phyloP scores from a whole-genome alignment of 1,139 yeast genomes.

The Zygoascus meyerae region DNA sequence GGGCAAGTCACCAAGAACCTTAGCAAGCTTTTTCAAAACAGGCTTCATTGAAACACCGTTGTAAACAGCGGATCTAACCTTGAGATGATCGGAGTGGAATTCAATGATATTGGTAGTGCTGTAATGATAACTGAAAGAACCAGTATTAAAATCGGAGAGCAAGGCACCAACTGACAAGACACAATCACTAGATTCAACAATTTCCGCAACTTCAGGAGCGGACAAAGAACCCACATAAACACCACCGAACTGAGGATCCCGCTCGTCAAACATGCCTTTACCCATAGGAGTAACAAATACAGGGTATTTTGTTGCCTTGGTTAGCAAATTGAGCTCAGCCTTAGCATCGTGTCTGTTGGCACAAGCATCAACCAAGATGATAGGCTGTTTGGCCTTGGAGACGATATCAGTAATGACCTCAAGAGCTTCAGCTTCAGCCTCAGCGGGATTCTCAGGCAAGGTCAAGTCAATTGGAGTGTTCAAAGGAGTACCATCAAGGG shows the following conservation, averaged over 20 bases:
- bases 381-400: conserved; percentile 55
- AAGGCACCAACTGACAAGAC: conserved; percentile 75
- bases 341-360: conserved; percentile 70
- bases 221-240: conserved; percentile 80
- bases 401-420: conserved; percentile 51
- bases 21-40: conserved; percentile 47
- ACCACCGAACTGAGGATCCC: conserved; percentile 73
- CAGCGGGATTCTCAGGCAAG: conserved; percentile 58
- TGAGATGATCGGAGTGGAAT: conserved; percentile 84
- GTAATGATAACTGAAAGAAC: conserved; percentile 79
- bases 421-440: conserved; percentile 68
- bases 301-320: conserved; percentile 70
- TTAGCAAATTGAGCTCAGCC: conserved; percentile 56
- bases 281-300: conserved; percentile 90
- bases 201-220: conserved; percentile 65
- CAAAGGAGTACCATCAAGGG: conserved; percentile 51
- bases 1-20: conserved; percentile 11
- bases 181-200: conserved; percentile 73
- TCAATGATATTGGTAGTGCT: conserved; percentile 75
- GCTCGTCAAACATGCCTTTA: conserved; percentile 72
- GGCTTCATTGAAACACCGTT: conserved; percentile 76
- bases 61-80: conserved; percentile 69
- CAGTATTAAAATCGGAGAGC: conserved; percentile 84
- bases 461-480: conserved; percentile 60
- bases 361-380: conserved; percentile 82